Evolutionary conservation across 192 early-diverging fungal genomes (phyloP), one percentile per base, ranked within the genome.

Genomic region (Helicostylum pulchrum): DNA sequence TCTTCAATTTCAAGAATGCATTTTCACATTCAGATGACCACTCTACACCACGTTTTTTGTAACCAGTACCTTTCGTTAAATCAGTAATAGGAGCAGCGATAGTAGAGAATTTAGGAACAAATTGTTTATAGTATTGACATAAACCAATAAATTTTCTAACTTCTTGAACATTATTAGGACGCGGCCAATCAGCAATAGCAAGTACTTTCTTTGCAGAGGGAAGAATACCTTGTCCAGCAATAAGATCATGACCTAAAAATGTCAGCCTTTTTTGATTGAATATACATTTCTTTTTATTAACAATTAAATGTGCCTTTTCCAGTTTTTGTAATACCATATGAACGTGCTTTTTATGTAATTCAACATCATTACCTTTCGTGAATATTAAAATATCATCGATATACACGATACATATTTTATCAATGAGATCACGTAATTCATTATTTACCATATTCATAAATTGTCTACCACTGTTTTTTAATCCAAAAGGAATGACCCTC

Each of bases 331-430:
- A 42, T 2, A 69, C 60, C 15, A 15, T 19, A 7, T 21, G 3
- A 0, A 69, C 30, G 19, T 76, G 70, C 12, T 72, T 26, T 30
- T 70, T 12, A 50, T 75, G 80, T 15, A 15, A 11, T 3, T 11
- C 45, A 47, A n/a, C 45, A 17, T 77, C 65, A n/a, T 70, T 66
- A 30, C 56, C 39, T 20, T 53, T 59, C 15, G 56, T 61, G 45
- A 72, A 80, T 15, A 81, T 65, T 8, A 77, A 55, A 17, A 81
- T 72, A 55, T 81, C 71, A 60, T 81, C 80, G 3, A 81, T 15
- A 60, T 77, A 81, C 6, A 79, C 77, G 9, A 81, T 1, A 14
- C 44, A 51, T 30, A 62, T 62, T 0, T 69, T 39, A 17, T 55
- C 53, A 2, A 69, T 19, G 21, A 8, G 31, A 8, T 62, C 34